Evolutionary conservation across 441 rosid species (phyloP), one percentile per base, ranked within the genome.

Genomic region (Jatropha multifida): DNA sequence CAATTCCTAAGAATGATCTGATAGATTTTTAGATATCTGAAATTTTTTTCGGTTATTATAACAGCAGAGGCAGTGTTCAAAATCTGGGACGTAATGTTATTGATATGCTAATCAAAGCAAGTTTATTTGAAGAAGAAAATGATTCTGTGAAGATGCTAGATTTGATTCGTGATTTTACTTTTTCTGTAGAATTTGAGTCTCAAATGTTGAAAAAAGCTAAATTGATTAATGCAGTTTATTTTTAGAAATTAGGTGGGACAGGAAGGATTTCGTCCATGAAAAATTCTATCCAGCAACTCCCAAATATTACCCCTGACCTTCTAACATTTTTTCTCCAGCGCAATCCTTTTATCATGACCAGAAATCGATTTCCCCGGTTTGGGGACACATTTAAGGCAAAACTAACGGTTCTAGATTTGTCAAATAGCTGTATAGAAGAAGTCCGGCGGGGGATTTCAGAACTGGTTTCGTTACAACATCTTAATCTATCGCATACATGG

Each of bases 81-180:
- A n/a, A n/a, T n/a, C n/a, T 9, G 1, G 52, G 15, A 32, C n/a
- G n/a, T n/a, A n/a, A 13, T 14, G n/a, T 42, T 51, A 63, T 80
- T 9, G 65, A 44, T 13, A 37, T 13, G 20, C 58, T 82, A 2
- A 10, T 51, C 20, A 4, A 10, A 4, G 79, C 77, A 1, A 56
- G 73, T 69, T 69, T 75, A 17, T 58, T 74, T 7, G 79, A 82
- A 61, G 76, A 69, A 38, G 71, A 52, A 13, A 71, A 4, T 7
- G 65, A 42, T 1, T 7, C 5, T 3, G 68, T 78, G 4, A 78
- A 75, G 23, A 66, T 83, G 83, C 80, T 69, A 13, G 80, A 80
- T 44, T 14, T 75, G 38, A 66, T 80, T 23, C 74, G 79, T 1
- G 78, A 83, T 3, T 63, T 73, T 73, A 66, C 78, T 11, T 9